Percentiles rank a stretch among this genome's conserved stretches.
Conservation (phyloP, 148 eudicot genomes). For the Chenopodium berlandieri region DNA sequence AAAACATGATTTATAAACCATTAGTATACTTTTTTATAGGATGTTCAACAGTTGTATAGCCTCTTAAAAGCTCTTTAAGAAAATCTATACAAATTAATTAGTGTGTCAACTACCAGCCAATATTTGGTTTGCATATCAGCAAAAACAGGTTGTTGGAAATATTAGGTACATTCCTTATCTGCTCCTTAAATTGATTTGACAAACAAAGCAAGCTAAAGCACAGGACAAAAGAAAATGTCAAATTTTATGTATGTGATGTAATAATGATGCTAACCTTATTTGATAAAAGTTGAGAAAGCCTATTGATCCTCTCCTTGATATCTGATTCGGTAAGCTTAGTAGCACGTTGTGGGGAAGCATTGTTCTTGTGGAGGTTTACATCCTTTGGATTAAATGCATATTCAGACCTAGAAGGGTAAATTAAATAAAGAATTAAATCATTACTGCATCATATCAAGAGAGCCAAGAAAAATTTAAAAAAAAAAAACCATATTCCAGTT, state of each 20-base stretch:
- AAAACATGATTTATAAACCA: too few species aligned
- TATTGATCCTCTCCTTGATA: conserved; percentile 61
- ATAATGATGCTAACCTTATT: conserved; percentile 52
- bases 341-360: conserved; percentile 30
- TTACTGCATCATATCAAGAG: neutral
- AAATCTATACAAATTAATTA: too few species aligned
- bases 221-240: neutral
- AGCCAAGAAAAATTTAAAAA: neutral
- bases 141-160: neutral
- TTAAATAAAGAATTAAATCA: neutral
- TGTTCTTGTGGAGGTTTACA: conserved; percentile 36
- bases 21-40: too few species aligned
- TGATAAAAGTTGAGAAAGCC: conserved; percentile 55
- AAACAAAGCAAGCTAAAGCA: neutral
- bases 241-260: neutral
- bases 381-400: conserved; percentile 90
- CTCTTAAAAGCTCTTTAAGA: too few species aligned
- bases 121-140: too few species aligned
- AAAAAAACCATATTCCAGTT: neutral
- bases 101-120: too few species aligned
- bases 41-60: too few species aligned
- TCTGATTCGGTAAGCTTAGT: conserved; percentile 50
- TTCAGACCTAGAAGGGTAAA: conserved; percentile 45
- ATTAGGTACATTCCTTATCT: neutral
- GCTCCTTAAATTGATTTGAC: neutral